These are phyloP conservation scores for Aspergillus fischeri DNA, from an alignment of 2,329 filamentous ascomycete genomes.

Conservation along the genomic window DNA sequence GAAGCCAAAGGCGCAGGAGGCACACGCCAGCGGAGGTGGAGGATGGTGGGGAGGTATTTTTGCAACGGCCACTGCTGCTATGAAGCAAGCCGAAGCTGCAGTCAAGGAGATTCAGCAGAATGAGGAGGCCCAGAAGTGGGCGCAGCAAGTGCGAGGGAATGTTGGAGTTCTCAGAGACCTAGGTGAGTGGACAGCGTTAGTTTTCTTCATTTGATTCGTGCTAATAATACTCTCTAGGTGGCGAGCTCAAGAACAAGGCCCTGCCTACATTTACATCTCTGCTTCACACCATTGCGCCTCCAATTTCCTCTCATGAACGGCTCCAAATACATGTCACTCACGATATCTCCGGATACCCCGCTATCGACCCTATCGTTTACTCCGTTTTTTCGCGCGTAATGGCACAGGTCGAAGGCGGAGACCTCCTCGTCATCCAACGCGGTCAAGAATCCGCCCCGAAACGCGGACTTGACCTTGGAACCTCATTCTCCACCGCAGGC, in stretches of 20 bases:
- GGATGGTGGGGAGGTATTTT: constrained; percentile 88
- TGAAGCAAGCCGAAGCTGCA: constrained; percentile 88
- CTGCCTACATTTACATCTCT: constrained; percentile 93
- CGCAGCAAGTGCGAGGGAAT: constrained; percentile 87
- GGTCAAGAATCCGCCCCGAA: constrained; percentile 77
- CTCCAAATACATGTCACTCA: constrained; percentile 97
- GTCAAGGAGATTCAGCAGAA: constrained; percentile 95
- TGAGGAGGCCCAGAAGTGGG: constrained; percentile 94
- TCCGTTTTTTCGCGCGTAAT: constrained; percentile 91
- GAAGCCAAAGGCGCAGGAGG: constrained; percentile 46
- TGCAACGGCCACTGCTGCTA: constrained; percentile 66
- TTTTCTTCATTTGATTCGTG: background rate
- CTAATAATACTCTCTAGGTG: constrained; percentile 55
- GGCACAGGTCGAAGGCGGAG: constrained; percentile 97
- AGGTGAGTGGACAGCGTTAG: constrained; percentile 50
- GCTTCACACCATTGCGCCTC: constrained; percentile 89
- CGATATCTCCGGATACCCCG: constrained; percentile 90
- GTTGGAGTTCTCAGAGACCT: constrained; percentile 72
- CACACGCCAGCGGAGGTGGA: constrained; percentile 51
- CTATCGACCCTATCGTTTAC: constrained; percentile 88
- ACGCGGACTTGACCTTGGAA: constrained; percentile 49
- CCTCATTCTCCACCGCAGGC: constrained; percentile 42
- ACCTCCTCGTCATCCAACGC: constrained; percentile 88
- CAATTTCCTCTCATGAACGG: constrained; percentile 93
- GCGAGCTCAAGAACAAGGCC: constrained; percentile 79